Evolutionary conservation across 345 rosid genomes (phyloP), one percentile per base, ranked within the genome.

Genomic region (Sisymbrium altissimum): DNA sequence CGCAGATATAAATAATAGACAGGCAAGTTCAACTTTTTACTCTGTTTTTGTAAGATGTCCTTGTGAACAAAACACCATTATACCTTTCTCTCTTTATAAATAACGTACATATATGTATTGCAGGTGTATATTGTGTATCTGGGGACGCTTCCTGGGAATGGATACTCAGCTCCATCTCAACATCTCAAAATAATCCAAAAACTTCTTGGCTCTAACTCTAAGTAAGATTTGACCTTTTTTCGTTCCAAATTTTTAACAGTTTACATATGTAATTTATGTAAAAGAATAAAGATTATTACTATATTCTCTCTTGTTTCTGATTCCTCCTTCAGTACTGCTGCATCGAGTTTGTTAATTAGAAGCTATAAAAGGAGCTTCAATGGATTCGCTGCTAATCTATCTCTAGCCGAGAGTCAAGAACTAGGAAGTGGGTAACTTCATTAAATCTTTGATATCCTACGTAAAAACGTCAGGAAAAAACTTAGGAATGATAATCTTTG

Each of bases 361-460:
- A 82, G 85, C 73, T 87, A 85, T 63, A 27, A 54, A 9, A 81
- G 83, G 62, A 87, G 86, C 66, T 87, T 82, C 80, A 82, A 82
- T 66, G 89, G 87, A 7, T 84, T 87, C 72, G 88, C 77, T 17
- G 89, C 89, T 27, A 82, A 67, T 60, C 63, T 85, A 60, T 76
- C 88, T 36, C 18, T 53, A 2, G 59, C 75, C 0, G 85, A 85
- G 64, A 78, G 70, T 33, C 66, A 69, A 21, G 74, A 43, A 66
- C 33, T 87, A 13, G 75, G 46, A 39, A 79, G 81, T 83, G 66
- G 57, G 70, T 45, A 23, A 53, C 36, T 69, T 54, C 9, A 19
- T 25, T 12, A 35, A 64, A 30, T 29, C 57, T 39, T n/a, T 43
- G 5, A 30, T 19, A 21, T 56, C 39, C 4, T 40, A 40, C 2